These are phyloP conservation scores for Fusarium circinatum DNA, from an alignment of 2,329 filamentous ascomycete genomes.

Conservation along the genomic window DNA sequence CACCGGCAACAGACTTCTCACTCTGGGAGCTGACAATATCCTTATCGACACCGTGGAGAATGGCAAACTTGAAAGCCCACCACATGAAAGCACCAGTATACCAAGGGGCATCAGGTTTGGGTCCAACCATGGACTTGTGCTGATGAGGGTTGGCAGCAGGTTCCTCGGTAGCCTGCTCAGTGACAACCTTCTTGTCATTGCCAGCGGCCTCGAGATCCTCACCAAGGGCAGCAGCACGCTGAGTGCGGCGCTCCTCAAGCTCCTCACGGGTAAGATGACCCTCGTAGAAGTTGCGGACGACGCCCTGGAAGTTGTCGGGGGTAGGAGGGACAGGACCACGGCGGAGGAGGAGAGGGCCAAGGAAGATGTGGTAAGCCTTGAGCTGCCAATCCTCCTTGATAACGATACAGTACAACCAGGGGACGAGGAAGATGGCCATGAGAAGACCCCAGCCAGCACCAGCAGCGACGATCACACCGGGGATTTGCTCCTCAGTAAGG, in stretches of 20 bases:
- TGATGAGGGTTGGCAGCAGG: conserved; percentile 53
- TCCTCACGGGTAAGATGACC: conserved; percentile 66
- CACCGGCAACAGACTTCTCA: conserved; percentile 57
- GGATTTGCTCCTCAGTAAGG: conserved; percentile 59
- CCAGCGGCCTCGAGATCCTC: conserved; percentile 41
- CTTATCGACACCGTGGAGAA: conserved; percentile 60
- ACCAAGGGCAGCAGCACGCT: conserved; percentile 26
- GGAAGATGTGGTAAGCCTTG: conserved; percentile 62
- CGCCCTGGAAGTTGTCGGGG: conserved; percentile 54
- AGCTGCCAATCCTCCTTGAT: conserved; percentile 70
- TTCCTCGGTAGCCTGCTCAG: conserved; percentile 66
- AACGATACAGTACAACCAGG: conserved; percentile 68
- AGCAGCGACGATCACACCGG: conserved; percentile 64
- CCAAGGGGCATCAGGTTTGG: conserved; percentile 56
- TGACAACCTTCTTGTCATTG: conserved; percentile 41
- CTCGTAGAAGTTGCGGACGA: conserved; percentile 65
- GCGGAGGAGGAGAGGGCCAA: conserved; percentile 63
- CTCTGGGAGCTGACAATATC: conserved; percentile 53
- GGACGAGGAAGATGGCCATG: conserved; percentile 64
- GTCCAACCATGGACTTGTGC: conserved; percentile 50
- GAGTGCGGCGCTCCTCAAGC: conserved; percentile 55
- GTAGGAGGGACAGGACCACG: conserved; percentile 51
- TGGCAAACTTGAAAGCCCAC: conserved; percentile 56
- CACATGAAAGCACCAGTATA: conserved; percentile 54
- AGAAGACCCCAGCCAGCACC: conserved; percentile 62